Conservation (phyloP, 129 eudicot species). For the Chrysanthemum seticuspe region DNA sequence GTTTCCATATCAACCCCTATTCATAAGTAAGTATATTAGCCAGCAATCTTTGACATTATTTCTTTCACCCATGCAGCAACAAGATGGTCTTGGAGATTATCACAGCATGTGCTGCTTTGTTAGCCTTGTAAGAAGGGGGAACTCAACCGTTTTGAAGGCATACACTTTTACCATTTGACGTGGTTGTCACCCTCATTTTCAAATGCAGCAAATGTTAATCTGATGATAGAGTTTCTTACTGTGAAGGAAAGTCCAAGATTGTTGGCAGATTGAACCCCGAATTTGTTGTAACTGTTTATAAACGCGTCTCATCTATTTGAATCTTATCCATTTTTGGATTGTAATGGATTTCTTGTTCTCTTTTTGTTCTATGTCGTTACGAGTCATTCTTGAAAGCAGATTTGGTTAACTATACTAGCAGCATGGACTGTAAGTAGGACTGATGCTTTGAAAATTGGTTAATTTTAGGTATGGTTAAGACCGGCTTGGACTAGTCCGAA, state of each 20-base stretch:
- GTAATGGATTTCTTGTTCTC: slow-evolving; percentile 18
- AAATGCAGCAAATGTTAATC: slow-evolving; percentile 29
- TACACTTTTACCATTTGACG: slow-evolving; percentile 21
- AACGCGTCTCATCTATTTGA: neutral
- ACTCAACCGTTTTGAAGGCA: slow-evolving; percentile 27
- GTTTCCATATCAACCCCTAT: neutral
- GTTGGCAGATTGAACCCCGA: slow-evolving; percentile 14
- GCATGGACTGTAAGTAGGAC: too few species aligned
- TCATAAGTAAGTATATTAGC: neutral
- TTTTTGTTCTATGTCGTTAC: slow-evolving; percentile 6
- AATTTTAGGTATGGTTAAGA: too few species aligned
- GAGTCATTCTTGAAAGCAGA: neutral
- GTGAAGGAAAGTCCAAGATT: slow-evolving; percentile 31
- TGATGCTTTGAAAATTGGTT: too few species aligned
- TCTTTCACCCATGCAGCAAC: neutral
- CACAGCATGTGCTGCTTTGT: slow-evolving; percentile 26
- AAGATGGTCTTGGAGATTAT: slow-evolving; percentile 26
- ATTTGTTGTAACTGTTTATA: slow-evolving; percentile 30
- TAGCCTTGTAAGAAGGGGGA: slow-evolving; percentile 12
- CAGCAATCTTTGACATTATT: slow-evolving; percentile 11
- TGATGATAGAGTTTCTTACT: slow-evolving; percentile 33
- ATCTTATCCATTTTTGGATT: slow-evolving; percentile 23
- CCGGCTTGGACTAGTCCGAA: too few species aligned
- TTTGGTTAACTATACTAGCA: too few species aligned
- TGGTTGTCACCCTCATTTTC: slow-evolving; percentile 25